phyloP scores from a whole-genome alignment of 352 stramenopile species.

The Blastocystis sp. region DNA sequence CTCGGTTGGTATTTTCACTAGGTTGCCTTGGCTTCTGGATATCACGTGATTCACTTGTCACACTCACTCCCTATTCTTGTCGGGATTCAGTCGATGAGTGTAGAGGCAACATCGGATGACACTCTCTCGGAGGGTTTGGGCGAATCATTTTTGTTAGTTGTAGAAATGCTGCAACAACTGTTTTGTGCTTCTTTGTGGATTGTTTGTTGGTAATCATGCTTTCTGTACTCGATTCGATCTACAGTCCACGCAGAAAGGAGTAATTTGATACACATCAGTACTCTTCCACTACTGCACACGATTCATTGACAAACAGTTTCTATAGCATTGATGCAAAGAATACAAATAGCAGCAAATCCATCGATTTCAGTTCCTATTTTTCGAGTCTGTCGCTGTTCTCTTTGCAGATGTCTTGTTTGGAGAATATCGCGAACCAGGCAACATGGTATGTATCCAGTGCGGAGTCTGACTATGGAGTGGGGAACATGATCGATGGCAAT shows the following conservation, averaged over 20 bases:
- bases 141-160: not conserved
- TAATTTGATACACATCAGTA: too few relatives aligned
- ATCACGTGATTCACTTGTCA: not conserved
- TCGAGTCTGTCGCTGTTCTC: not conserved
- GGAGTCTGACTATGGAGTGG: slow-evolving; percentile 32
- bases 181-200: not conserved
- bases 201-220: not conserved
- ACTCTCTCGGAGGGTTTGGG: not conserved
- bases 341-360: not conserved
- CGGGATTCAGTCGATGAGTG: not conserved
- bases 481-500: slow-evolving; percentile 47
- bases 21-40: not conserved
- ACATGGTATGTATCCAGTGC: slow-evolving; percentile 42
- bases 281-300: too few relatives aligned
- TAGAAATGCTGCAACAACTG: not conserved
- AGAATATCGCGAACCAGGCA: not conserved
- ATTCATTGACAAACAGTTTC: too few relatives aligned
- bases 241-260: too few relatives aligned
- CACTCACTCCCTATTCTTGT: not conserved
- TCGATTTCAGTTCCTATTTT: not conserved
- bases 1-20: not conserved
- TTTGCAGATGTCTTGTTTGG: not conserved
- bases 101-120: not conserved
- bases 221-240: too few relatives aligned
- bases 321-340: not conserved